Conservation (phyloP, 2,329 filamentous ascomycete genomes). For the Colletotrichum tamarilloi region DNA sequence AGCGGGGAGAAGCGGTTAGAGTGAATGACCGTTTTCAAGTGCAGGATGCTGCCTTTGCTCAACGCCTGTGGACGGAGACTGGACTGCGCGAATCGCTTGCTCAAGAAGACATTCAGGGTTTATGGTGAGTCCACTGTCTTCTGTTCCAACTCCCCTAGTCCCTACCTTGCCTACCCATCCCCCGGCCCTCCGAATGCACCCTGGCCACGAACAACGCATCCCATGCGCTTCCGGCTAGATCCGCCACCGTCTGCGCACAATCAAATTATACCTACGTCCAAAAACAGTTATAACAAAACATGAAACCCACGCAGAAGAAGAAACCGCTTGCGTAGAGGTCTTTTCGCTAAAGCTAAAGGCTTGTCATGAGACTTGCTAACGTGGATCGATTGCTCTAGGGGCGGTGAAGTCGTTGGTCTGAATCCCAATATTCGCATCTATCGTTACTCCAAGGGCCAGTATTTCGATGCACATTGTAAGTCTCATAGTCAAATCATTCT, state of each 20-base stretch:
- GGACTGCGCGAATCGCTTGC: slow-evolving; percentile 73
- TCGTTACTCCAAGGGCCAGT: slow-evolving; percentile 86
- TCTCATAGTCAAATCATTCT: slow-evolving; percentile 20
- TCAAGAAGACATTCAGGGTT: slow-evolving; percentile 47
- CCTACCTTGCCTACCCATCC: neutral
- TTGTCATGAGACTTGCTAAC: slow-evolving; percentile 16
- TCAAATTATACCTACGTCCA: neutral
- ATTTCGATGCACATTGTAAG: slow-evolving; percentile 93
- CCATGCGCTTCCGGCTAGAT: slow-evolving; percentile 29
- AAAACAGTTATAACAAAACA: slow-evolving; percentile 8
- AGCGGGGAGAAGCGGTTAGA: slow-evolving; percentile 81
- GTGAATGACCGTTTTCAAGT: slow-evolving; percentile 93
- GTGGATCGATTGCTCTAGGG: slow-evolving; percentile 65
- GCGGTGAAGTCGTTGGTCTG: slow-evolving; percentile 83
- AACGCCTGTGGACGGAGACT: slow-evolving; percentile 80
- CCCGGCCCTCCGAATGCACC: neutral
- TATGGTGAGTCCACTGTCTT: slow-evolving; percentile 55
- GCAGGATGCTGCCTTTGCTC: slow-evolving; percentile 79
- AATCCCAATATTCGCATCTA: slow-evolving; percentile 93
- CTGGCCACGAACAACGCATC: slow-evolving; percentile 11
- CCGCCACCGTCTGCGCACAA: slow-evolving; percentile 6
- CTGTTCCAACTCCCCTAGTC: neutral
- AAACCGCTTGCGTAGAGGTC: slow-evolving; percentile 1
- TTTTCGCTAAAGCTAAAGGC: neutral
- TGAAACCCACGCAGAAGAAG: slow-evolving; percentile 19